Evolutionary conservation across 148 eudicot genomes (phyloP).

Genomic region (Agrostemma githago): DNA sequence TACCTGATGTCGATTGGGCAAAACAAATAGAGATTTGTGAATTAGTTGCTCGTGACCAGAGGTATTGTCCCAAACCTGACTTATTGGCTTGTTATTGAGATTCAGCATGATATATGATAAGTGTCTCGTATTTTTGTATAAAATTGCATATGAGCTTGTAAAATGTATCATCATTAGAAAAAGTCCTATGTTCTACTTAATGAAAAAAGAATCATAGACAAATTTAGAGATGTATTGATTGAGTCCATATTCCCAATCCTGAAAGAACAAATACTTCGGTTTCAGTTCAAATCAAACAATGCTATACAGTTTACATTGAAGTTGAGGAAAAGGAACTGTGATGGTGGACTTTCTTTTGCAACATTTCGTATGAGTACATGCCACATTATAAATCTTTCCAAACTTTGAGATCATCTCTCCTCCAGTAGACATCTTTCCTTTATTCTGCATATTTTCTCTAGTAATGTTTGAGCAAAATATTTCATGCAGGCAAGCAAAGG

Average conservation of each 20-base stretch:
- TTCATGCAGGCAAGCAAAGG: slow-evolving; percentile 74
- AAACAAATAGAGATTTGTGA: slow-evolving; percentile 93
- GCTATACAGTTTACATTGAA: not conserved
- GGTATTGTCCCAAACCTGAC: slow-evolving; percentile 33
- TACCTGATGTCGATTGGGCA: slow-evolving; percentile 82
- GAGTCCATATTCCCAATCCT: not conserved
- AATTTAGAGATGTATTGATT: not conserved
- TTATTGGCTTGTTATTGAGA: not conserved
- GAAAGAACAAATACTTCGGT: not conserved
- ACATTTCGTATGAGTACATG: not conserved
- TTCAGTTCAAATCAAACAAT: not conserved
- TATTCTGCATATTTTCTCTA: not conserved
- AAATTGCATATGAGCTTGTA: not conserved
- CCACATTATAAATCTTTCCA: not conserved
- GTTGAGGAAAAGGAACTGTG: not conserved
- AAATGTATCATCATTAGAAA: not conserved
- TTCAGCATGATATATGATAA: not conserved
- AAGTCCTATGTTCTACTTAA: not conserved
- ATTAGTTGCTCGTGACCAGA: slow-evolving; percentile 65
- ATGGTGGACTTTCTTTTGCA: not conserved
- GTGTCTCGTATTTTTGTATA: not conserved
- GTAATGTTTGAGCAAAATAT: slow-evolving; percentile 4
- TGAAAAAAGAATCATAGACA: not conserved
- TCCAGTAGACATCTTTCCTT: not conserved
- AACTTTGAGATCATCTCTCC: slow-evolving; percentile 3